Evolutionary conservation across 83 land plant species (phyloP).

Genomic region (Picea mariana): DNA sequence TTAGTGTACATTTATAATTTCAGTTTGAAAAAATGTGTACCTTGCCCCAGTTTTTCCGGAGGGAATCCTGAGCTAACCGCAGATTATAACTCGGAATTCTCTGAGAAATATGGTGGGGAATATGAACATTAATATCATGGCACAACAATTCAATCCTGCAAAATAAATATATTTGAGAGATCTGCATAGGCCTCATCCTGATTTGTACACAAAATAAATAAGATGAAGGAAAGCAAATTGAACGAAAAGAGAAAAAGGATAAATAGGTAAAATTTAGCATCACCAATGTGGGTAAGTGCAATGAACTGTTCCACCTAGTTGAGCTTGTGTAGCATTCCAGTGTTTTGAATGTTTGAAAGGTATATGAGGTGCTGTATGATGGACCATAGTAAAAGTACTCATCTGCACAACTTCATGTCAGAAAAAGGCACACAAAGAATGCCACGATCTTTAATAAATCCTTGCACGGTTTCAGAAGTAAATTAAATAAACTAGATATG

Average conservation of each 20-base stretch:
- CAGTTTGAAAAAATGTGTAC: conserved; percentile 18
- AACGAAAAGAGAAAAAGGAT: too few relatives aligned
- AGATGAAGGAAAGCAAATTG: too few relatives aligned
- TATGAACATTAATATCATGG: conserved; percentile 87
- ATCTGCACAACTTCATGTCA: conserved; percentile 41
- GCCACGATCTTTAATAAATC: too few relatives aligned
- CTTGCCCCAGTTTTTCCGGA: conserved; percentile 86
- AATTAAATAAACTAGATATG: too few relatives aligned
- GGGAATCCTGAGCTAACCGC: conserved; percentile 68
- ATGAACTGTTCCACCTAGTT: conserved; percentile 94
- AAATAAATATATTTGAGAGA: too few relatives aligned
- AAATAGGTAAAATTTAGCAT: background rate
- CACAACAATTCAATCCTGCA: conserved; percentile 79
- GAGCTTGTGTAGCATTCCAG: conserved; percentile 91
- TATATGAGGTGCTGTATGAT: conserved; percentile 97
- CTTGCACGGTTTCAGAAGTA: too few relatives aligned
- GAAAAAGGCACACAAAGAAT: too few relatives aligned
- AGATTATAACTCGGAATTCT: conserved; percentile 88
- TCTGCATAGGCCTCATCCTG: too few relatives aligned
- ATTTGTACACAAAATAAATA: too few relatives aligned
- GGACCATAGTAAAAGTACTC: conserved; percentile 98
- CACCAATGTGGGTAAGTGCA: conserved; percentile 92
- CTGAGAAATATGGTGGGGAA: conserved; percentile 87
- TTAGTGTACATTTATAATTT: too few relatives aligned
- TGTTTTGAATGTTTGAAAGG: conserved; percentile 77